Conservation (phyloP, 2,329 filamentous ascomycete species). For the Aspergillus fischeri region DNA sequence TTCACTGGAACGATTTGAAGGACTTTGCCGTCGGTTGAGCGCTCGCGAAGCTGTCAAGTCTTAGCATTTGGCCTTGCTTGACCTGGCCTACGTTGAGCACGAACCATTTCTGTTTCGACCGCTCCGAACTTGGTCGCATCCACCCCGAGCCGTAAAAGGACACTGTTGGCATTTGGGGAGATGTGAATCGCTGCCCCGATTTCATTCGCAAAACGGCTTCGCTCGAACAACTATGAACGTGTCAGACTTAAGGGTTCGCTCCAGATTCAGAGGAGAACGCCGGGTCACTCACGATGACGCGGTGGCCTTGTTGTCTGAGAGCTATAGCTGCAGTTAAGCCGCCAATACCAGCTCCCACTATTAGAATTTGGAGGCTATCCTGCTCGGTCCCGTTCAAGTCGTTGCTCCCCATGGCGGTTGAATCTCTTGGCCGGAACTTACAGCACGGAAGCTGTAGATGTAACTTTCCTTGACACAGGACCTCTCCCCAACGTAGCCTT, state of each 20-base stretch:
- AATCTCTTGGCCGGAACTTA: not conserved
- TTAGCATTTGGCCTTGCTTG: slow-evolving; percentile 4
- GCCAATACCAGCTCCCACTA: too few relatives aligned
- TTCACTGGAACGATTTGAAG: slow-evolving; percentile 22
- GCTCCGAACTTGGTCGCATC: slow-evolving; percentile 40
- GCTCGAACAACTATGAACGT: slow-evolving; percentile 48
- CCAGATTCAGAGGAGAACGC: too few relatives aligned
- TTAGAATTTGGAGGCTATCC: not conserved
- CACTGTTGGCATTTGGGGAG: slow-evolving; percentile 57
- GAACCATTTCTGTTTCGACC: slow-evolving; percentile 29
- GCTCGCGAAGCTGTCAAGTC: slow-evolving; percentile 32
- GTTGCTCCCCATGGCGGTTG: slow-evolving; percentile 15
- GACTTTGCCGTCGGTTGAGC: slow-evolving; percentile 33
- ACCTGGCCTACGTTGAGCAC: not conserved
- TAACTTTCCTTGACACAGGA: not conserved
- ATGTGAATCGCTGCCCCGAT: slow-evolving; percentile 61
- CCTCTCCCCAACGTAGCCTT: too few relatives aligned
- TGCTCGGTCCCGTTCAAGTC: slow-evolving; percentile 5
- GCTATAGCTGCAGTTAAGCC: too few relatives aligned
- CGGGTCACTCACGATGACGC: too few relatives aligned
- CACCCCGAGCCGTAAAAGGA: slow-evolving; percentile 48
- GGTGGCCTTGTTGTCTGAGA: too few relatives aligned
- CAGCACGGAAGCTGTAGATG: not conserved
- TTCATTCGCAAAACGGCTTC: slow-evolving; percentile 54
- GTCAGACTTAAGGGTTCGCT: not conserved